Evolutionary conservation across 2,329 filamentous ascomycete genomes (phyloP).

Genomic region (Septoria linicola): DNA sequence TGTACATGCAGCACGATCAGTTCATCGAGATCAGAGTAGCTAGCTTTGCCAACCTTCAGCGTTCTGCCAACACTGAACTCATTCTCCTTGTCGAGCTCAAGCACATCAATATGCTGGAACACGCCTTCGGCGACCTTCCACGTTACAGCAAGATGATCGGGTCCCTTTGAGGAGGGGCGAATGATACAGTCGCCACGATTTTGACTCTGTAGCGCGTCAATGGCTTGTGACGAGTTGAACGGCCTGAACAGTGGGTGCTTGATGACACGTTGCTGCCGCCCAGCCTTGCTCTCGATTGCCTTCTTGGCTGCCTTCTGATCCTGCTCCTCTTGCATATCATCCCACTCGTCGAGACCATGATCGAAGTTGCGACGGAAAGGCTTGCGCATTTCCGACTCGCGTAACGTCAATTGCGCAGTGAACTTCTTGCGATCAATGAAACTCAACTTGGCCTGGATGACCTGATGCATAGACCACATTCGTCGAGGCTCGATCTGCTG

Average conservation of each 20-base stretch:
- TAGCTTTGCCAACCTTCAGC: slow-evolving; percentile 83
- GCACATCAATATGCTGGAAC: slow-evolving; percentile 96
- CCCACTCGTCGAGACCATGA: slow-evolving; percentile 72
- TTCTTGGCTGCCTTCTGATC: slow-evolving; percentile 77
- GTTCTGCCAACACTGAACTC: slow-evolving; percentile 90
- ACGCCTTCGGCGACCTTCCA: slow-evolving; percentile 97
- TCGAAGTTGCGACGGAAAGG: slow-evolving; percentile 70
- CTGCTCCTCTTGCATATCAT: slow-evolving; percentile 61
- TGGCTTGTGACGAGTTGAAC: slow-evolving; percentile 87
- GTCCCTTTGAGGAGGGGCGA: slow-evolving; percentile 89
- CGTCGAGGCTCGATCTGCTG: slow-evolving; percentile 52
- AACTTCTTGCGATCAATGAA: slow-evolving; percentile 87
- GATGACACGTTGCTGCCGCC: slow-evolving; percentile 88
- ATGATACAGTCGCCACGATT: slow-evolving; percentile 89
- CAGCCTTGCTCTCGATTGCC: slow-evolving; percentile 75
- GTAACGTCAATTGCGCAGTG: slow-evolving; percentile 76
- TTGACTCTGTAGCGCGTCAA: slow-evolving; percentile 87
- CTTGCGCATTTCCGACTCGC: slow-evolving; percentile 74
- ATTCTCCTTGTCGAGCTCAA: slow-evolving; percentile 95
- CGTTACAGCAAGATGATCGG: slow-evolving; percentile 91
- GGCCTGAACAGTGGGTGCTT: slow-evolving; percentile 95
- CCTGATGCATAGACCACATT: slow-evolving; percentile 76
- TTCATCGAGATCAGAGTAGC: slow-evolving; percentile 94
- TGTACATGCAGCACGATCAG: slow-evolving; percentile 96
- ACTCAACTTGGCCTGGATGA: slow-evolving; percentile 80